Conservation (phyloP, 1,284 basidiomycete genomes). For the Boletus semigastroideus region DNA sequence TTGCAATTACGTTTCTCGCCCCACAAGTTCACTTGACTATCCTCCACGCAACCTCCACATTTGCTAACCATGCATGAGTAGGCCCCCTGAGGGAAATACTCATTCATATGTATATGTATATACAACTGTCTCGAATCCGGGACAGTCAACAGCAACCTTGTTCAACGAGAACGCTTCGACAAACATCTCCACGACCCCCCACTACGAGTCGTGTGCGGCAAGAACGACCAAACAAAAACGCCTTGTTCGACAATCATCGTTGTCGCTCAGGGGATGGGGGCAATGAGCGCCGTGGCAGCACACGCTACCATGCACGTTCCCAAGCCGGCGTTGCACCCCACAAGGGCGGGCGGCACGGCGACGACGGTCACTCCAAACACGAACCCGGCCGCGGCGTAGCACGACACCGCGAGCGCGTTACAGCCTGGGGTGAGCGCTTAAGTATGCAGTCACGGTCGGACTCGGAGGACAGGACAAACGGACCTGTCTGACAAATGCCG, state of each 20-base stretch:
- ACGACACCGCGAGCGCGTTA: conserved; percentile 49
- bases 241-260: neutral
- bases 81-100: too few relatives aligned
- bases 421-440: conserved; percentile 42
- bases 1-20: too few relatives aligned
- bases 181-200: neutral
- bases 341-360: conserved; percentile 43
- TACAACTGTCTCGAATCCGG: conserved; percentile 10
- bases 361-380: conserved; percentile 49
- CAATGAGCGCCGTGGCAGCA: conserved; percentile 37
- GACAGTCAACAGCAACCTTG: too few relatives aligned
- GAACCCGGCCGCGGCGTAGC: conserved; percentile 53
- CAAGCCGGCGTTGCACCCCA: conserved; percentile 51
- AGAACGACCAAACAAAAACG: neutral
- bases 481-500: conserved; percentile 49
- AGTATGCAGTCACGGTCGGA: neutral
- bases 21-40: too few relatives aligned
- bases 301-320: conserved; percentile 48
- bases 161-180: too few relatives aligned
- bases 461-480: neutral
- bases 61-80: neutral
- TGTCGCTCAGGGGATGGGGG: conserved; percentile 25
- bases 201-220: neutral
- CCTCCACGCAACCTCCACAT: neutral
- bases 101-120: neutral